Base-by-base conservation (phyloP, 1,284 basidiomycete species). In the Fomitopsis betulina region DNA sequence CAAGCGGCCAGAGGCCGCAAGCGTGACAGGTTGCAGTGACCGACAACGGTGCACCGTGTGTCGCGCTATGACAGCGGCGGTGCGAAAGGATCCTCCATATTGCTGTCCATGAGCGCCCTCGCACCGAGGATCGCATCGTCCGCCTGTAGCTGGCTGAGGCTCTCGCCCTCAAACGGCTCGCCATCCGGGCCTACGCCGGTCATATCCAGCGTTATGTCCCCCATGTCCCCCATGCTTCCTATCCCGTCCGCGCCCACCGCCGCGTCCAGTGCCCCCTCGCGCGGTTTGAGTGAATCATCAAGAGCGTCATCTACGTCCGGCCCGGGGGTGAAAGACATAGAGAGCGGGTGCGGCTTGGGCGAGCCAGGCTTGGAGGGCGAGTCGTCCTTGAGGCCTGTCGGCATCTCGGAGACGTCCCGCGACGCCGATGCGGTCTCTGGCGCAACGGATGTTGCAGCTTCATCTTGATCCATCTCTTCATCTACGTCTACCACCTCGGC, bases 391-490 rank as follows among this genome's bases (percentile, higher is more conserved):
- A 72, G 70, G 17, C 61, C 60, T 17, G 63, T 56, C 38, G 70
- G 62, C 23, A 72, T 70, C 62, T 76, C 72, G 23, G 75, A 73
- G 35, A 70, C 68, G 38, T 72, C 73, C 56, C 73, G 65, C 49
- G 75, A 73, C 43, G 65, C 66, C 2, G 67, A 66, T 1, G 67
- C 68, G 15, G 72, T 60, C 33, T 75, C 75, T 3, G 76, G 77
- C 4, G 68, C 69, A 52, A 79, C 79, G 17, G 86, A 82, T 55
- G 76, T 75, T 32, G 80, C 76, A 35, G 78, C 75, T 55, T 89
- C 88, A 61, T 90, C 89, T 57, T 87, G 84, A 33, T 85, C 88
- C 65, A 76, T 71, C 56, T 85, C 84, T 39, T 83, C 82, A 58
- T 84, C 82, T 15, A 76, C 81, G 21, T 74, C 73, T 38, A 65